Percentiles rank a stretch among this genome's conserved stretches.
Evolutionary conservation across 108 stramenopile genomes (phyloP).

Genomic region (Skeletonema marinoi): DNA sequence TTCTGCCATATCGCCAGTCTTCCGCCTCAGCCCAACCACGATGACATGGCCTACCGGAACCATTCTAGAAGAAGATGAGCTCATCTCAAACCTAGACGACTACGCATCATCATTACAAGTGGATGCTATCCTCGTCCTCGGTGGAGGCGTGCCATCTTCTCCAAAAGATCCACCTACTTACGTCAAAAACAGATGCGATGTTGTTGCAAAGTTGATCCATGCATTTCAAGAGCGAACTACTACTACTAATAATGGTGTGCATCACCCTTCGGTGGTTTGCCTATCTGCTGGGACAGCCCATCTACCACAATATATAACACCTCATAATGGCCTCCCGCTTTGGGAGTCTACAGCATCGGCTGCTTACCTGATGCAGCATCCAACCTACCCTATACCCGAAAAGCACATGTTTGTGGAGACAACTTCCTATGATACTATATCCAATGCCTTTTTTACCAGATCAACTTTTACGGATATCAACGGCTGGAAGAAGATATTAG

Average conservation of each 20-base stretch:
- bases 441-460: slow-evolving; percentile 79
- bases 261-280: slow-evolving; percentile 53
- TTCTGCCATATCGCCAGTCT: no score
- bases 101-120: slow-evolving; percentile 37
- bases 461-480: slow-evolving; percentile 72
- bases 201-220: slow-evolving; percentile 24
- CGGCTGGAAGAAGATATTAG: slow-evolving; percentile 50
- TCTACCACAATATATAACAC: slow-evolving; percentile 67
- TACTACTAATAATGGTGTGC: not conserved
- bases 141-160: slow-evolving; percentile 75
- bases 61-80: slow-evolving; percentile 51
- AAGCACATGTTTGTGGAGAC: slow-evolving; percentile 75
- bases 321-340: slow-evolving; percentile 70
- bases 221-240: not conserved
- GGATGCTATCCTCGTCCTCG: slow-evolving; percentile 79
- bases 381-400: slow-evolving; percentile 6
- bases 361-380: slow-evolving; percentile 60
- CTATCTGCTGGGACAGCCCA: slow-evolving; percentile 89
- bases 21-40: no score
- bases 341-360: slow-evolving; percentile 85
- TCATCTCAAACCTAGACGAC: slow-evolving; percentile 36
- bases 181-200: slow-evolving; percentile 51
- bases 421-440: slow-evolving; percentile 85
- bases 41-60: slow-evolving; percentile 20
- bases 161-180: slow-evolving; percentile 70